A percentile compares a stretch with the other conserved stretches of the same genome.
Conservation (phyloP, 345 rosid species). For the Arabidopsis suecica region DNA sequence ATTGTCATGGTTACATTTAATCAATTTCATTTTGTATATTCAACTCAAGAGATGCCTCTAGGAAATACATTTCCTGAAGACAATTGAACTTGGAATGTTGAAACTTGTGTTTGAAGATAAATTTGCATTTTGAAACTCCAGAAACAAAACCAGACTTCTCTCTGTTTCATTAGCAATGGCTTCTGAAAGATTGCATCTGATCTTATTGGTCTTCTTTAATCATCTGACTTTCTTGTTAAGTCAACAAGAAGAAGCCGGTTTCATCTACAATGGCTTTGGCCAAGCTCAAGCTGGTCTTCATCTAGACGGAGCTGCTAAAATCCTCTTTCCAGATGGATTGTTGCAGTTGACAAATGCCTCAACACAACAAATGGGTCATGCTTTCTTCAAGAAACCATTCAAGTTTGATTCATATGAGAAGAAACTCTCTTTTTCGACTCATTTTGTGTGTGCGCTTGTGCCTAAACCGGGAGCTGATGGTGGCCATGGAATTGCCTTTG, state of each 20-base stretch:
- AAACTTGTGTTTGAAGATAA: slow-evolving; percentile 2
- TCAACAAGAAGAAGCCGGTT: slow-evolving; percentile 38
- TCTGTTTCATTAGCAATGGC: slow-evolving; percentile 32
- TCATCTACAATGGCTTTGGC: slow-evolving; percentile 51
- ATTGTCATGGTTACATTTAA: slow-evolving; percentile 23
- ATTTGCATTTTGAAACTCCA: background rate
- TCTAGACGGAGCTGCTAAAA: slow-evolving; percentile 49
- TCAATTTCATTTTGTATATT: background rate
- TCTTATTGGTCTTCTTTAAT: slow-evolving; percentile 19
- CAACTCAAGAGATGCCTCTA: background rate
- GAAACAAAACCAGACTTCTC: background rate
- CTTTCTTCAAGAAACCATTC: slow-evolving; percentile 50
- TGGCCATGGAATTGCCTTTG: slow-evolving; percentile 57
- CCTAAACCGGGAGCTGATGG: slow-evolving; percentile 46
- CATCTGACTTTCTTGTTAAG: slow-evolving; percentile 31
- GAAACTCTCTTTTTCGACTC: slow-evolving; percentile 45
- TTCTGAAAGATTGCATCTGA: slow-evolving; percentile 15
- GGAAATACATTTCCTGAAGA: slow-evolving; percentile 2
- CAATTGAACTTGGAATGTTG: background rate
- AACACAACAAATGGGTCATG: slow-evolving; percentile 47
- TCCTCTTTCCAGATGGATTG: slow-evolving; percentile 49
- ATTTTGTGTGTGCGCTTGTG: slow-evolving; percentile 51
- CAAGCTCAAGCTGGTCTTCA: slow-evolving; percentile 42
- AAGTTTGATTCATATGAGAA: slow-evolving; percentile 49
- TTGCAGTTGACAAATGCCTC: slow-evolving; percentile 61